Conservation (phyloP, 169 alveolate species). For the Nephromyces sp. region DNA sequence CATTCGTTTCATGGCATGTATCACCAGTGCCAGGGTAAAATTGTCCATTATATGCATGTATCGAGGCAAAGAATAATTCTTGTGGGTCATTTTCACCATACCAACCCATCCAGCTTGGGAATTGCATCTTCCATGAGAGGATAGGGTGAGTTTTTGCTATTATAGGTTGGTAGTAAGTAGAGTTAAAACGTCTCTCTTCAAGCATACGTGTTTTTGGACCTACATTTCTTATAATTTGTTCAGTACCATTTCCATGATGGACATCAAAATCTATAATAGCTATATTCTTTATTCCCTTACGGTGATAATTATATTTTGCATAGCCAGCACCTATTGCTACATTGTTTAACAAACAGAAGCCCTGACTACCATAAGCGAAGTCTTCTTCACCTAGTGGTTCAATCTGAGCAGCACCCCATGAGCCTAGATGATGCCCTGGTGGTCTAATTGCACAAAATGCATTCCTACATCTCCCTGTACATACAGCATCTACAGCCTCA, state of each 20-base stretch:
- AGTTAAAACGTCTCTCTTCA: neutral
- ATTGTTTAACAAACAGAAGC: constrained; percentile 94
- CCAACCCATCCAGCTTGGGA: constrained; percentile 67
- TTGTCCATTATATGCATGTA: constrained; percentile 82
- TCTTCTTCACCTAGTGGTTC: constrained; percentile 24
- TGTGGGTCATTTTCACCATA: constrained; percentile 68
- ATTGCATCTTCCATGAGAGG: constrained; percentile 1
- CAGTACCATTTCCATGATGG: constrained; percentile 99
- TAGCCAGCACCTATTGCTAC: constrained; percentile 96
- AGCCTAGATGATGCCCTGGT: constrained; percentile 98
- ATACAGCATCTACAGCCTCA: constrained; percentile 80
- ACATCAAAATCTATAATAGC: constrained; percentile 97
- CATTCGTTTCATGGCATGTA: constrained; percentile 20
- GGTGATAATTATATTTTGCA: constrained; percentile 50
- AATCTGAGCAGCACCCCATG: constrained; percentile 81
- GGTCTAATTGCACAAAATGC: constrained; percentile 88
- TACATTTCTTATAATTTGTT: constrained; percentile 77
- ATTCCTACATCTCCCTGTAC: constrained; percentile 45
- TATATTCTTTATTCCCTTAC: constrained; percentile 64
- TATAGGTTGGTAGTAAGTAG: neutral
- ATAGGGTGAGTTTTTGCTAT: neutral
- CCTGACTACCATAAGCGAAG: constrained; percentile 62
- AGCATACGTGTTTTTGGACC: constrained; percentile 51
- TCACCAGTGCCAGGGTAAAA: constrained; percentile 92
- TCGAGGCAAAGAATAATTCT: constrained; percentile 79